These are phyloP conservation scores for Amaranthus palmeri DNA, from an alignment of 148 eudicot species.

Conservation along the genomic window DNA sequence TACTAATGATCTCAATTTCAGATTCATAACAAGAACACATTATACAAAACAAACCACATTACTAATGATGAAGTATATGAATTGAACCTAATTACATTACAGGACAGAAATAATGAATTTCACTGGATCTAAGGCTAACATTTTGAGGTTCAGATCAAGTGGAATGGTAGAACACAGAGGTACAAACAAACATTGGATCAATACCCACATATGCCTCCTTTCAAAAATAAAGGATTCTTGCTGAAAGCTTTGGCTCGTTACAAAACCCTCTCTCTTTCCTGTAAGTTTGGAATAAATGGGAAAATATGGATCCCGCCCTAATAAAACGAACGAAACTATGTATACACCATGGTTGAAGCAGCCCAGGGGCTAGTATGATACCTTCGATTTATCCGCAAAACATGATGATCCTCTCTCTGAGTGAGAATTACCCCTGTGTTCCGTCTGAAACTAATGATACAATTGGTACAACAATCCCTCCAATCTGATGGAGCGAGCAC, in stretches of 20 bases:
- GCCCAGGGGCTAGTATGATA: conserved; percentile 5
- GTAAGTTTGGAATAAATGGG: conserved; percentile 18
- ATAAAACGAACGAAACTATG: conserved; percentile 16
- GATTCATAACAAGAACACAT: too few species aligned
- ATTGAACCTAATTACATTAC: background rate
- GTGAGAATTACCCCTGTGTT: background rate
- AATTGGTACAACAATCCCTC: conserved; percentile 1
- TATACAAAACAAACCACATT: too few species aligned
- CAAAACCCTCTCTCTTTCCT: background rate
- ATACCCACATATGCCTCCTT: background rate
- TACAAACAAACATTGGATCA: conserved; percentile 10
- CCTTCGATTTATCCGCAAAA: conserved; percentile 17
- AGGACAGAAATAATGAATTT: background rate
- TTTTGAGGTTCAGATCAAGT: background rate
- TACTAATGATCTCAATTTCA: too few species aligned
- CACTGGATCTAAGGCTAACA: background rate
- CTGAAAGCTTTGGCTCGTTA: conserved; percentile 2
- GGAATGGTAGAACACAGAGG: conserved; percentile 3
- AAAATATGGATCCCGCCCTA: conserved; percentile 8
- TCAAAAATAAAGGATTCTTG: background rate
- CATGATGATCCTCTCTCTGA: background rate
- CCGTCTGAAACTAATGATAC: background rate
- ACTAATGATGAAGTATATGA: background rate
- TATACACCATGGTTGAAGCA: conserved; percentile 20
- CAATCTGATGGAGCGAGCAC: background rate